Evolutionary conservation across 305 asterid genomes (phyloP).

Genomic region (Fraxinus velutina): DNA sequence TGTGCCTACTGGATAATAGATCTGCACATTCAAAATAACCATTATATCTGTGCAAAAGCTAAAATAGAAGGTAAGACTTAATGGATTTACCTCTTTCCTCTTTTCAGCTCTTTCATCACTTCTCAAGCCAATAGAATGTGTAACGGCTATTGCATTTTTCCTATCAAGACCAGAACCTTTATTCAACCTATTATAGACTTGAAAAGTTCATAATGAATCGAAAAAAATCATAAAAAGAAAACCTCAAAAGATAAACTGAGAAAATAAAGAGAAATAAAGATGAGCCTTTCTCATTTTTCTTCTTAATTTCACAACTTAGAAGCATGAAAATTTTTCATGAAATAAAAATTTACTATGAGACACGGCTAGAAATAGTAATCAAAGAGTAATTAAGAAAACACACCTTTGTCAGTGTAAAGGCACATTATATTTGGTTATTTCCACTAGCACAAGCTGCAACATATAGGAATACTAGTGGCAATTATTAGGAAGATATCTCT

Average conservation of each 20-base stretch:
- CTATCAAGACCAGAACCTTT: constrained; percentile 31
- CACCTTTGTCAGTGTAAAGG: neutral
- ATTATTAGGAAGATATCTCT: neutral
- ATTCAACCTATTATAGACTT: constrained; percentile 29
- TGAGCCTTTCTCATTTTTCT: neutral
- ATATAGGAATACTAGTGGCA: neutral
- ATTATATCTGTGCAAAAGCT: constrained; percentile 13
- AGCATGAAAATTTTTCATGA: neutral
- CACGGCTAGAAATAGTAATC: neutral
- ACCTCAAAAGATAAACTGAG: neutral
- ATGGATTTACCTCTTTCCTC: constrained; percentile 49
- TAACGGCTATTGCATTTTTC: constrained; percentile 24
- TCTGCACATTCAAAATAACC: neutral
- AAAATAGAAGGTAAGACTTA: constrained; percentile 7
- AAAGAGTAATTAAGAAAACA: neutral
- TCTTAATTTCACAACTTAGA: neutral
- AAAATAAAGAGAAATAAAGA: neutral
- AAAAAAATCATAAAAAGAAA: neutral
- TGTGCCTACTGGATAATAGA: neutral
- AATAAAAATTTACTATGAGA: neutral
- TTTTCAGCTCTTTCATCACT: constrained; percentile 51
- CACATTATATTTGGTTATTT: neutral
- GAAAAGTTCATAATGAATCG: neutral
- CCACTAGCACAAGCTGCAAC: constrained; percentile 11
- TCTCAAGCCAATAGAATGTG: constrained; percentile 39